A percentile compares a stretch with the other conserved stretches of the same genome.
phyloP scores from a whole-genome alignment of 164 flowering plant genomes.

The Dillenia suffruticosa region DNA sequence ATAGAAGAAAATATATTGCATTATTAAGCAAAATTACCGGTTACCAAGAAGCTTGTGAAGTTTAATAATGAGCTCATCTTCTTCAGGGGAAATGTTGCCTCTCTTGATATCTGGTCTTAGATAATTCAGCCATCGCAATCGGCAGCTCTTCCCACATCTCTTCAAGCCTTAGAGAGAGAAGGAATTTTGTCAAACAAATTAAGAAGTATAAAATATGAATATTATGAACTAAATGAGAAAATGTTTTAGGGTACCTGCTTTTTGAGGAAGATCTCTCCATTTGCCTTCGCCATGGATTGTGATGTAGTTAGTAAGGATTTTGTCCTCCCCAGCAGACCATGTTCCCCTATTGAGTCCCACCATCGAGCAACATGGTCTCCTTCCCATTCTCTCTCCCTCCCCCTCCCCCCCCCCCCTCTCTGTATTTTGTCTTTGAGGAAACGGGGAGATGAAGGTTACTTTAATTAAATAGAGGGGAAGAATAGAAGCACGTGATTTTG shows the following conservation, averaged over 20 bases:
- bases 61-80: conserved; percentile 6
- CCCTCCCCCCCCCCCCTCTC: too few relatives aligned
- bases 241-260: conserved; percentile 1
- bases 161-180: conserved; percentile 1
- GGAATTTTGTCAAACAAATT: not conserved
- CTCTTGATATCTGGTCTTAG: not conserved
- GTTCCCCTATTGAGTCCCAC: conserved; percentile 17
- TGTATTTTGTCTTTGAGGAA: too few relatives aligned
- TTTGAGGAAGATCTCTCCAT: conserved; percentile 14
- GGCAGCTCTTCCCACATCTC: conserved; percentile 8
- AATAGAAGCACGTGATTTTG: too few relatives aligned
- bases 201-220: not conserved
- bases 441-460: too few relatives aligned
- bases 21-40: not conserved
- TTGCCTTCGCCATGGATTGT: conserved; percentile 18
- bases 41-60: conserved; percentile 10
- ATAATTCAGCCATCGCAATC: conserved; percentile 9
- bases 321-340: conserved; percentile 15
- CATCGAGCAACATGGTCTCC: conserved; percentile 14
- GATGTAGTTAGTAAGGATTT: conserved; percentile 9
- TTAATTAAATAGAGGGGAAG: too few relatives aligned
- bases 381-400: conserved; percentile 8
- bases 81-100: conserved; percentile 9
- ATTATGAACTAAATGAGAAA: not conserved
- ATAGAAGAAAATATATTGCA: too few relatives aligned